Conservation (phyloP, 2,329 filamentous ascomycete species). For the Nemania diffusa region DNA sequence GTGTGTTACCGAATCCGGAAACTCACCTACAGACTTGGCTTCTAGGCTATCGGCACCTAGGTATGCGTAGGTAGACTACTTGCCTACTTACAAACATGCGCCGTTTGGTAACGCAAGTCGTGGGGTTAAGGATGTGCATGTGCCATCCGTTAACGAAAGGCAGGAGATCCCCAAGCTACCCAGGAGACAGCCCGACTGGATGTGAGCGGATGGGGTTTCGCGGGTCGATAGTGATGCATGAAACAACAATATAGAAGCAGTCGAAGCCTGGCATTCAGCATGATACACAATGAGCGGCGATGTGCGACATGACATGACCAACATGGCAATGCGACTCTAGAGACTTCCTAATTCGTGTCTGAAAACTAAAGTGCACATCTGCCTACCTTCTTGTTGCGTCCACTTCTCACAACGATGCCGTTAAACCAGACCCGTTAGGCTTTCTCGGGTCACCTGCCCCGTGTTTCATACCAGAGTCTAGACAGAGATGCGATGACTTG, state of each 20-base stretch:
- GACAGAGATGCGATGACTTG: neutral
- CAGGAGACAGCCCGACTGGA: conserved; percentile 31
- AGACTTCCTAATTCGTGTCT: neutral
- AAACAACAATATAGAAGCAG: conserved; percentile 5
- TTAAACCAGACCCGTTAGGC: conserved; percentile 11
- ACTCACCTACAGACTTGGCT: conserved; percentile 15
- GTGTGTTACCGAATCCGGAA: conserved; percentile 24
- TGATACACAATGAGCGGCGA: conserved; percentile 15
- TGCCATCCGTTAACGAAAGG: conserved; percentile 29
- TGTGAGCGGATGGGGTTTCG: conserved; percentile 8
- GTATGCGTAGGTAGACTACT: neutral
- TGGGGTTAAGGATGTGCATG: conserved; percentile 27
- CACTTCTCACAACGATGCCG: neutral
- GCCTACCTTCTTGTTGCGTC: neutral
- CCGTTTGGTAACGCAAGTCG: conserved; percentile 30
- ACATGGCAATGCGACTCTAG: neutral
- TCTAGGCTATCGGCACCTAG: conserved; percentile 13
- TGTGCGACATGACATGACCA: conserved; percentile 11
- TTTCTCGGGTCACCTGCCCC: conserved; percentile 21
- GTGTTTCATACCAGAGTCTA: conserved; percentile 36
- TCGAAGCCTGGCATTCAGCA: conserved; percentile 13
- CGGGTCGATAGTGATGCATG: neutral
- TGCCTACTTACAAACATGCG: neutral
- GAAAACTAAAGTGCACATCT: neutral
- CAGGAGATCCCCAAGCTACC: conserved; percentile 23